Conservation (phyloP, 805 yeast species). For the Candida coquimbonensis region DNA sequence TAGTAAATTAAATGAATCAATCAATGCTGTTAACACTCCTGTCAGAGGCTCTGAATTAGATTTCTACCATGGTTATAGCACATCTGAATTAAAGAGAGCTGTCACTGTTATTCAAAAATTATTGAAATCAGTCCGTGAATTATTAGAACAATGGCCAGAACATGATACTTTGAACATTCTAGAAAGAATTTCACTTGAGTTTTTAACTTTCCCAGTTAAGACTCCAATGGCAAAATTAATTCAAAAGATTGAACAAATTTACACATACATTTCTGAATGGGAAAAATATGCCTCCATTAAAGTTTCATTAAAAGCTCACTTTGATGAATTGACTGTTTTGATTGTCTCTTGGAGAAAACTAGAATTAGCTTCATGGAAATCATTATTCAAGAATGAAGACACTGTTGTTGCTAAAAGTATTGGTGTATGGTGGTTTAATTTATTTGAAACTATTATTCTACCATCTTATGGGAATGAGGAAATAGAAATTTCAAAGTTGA, state of each 20-base stretch:
- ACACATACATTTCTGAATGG: slow-evolving; percentile 84
- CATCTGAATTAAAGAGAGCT: slow-evolving; percentile 56
- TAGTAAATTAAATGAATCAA: slow-evolving; percentile 27
- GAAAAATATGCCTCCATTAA: slow-evolving; percentile 82
- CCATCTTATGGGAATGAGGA: slow-evolving; percentile 34
- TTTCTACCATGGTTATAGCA: slow-evolving; percentile 61
- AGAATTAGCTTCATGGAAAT: slow-evolving; percentile 82
- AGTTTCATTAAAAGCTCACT: slow-evolving; percentile 52
- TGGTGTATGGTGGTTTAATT: slow-evolving; percentile 88
- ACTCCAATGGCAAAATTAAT: slow-evolving; percentile 74
- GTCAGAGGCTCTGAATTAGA: slow-evolving; percentile 31
- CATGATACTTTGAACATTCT: slow-evolving; percentile 81
- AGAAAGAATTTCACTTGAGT: slow-evolving; percentile 55
- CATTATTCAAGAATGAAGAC: slow-evolving; percentile 64
- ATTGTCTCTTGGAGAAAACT: slow-evolving; percentile 88
- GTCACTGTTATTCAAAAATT: slow-evolving; percentile 40
- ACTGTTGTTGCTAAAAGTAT: slow-evolving; percentile 36
- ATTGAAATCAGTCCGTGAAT: slow-evolving; percentile 35
- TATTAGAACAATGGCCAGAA: slow-evolving; percentile 82
- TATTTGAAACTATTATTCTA: slow-evolving; percentile 72
- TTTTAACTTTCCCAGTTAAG: slow-evolving; percentile 49
- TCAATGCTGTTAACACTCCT: slow-evolving; percentile 23
- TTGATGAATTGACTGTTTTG: slow-evolving; percentile 53
- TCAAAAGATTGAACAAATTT: slow-evolving; percentile 80
- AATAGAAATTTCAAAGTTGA: slow-evolving; percentile 28